Base-by-base conservation (phyloP, 768 basidiomycete genomes). In the Termitomyces sp. region DNA sequence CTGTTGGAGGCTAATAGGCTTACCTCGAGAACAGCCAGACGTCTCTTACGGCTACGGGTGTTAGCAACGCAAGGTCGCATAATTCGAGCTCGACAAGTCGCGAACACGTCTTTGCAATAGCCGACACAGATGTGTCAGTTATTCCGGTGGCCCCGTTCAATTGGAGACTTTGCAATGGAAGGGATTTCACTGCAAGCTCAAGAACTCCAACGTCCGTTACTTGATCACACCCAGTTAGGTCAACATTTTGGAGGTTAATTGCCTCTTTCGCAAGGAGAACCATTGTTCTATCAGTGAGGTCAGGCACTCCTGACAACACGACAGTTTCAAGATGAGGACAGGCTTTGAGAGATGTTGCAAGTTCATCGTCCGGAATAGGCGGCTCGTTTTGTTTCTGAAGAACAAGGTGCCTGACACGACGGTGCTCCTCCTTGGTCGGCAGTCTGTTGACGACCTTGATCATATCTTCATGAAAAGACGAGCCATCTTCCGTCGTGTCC, bases 81-180 rank as follows among this genome's bases (percentile, higher is more conserved):
- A 95, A 73, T 67, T 97, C 94, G 60, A 96, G 76, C 70, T 95
- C 94, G 54, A 88, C 75, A 26, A 97, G 82, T 58, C 82, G 80
- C 4, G 89, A 84, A 67, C 91, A 92, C 10, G 83, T 78, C 56
- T 83, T 86, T 18, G 85, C 87, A 62, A 97, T 81, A 13, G 84
- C 80, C 58, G 85, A 84, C 58, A 96, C 77, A 36, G 77, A 77
- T 10, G 76, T 72, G 64, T 80, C 80, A 32, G 80, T 83, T 44
- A 95, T 69, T n/a, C 80, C 78, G 26, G 78, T 77, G 54, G 90
- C 80, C 16, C 84, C 84, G 62, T 83, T 87, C 57, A 96, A 71
- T 64, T 86, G 86, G 58, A 95, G 77, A 76, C 88, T 84, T 58
- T 89, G 80, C 36, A 98, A 73, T 20, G 84, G 78, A 26, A 83